Percentiles rank a stretch among this genome's conserved stretches.
These are phyloP conservation scores for Stereocaulon alpinum DNA, from an alignment of 495 filamentous ascomycete genomes.

Conservation along the genomic window DNA sequence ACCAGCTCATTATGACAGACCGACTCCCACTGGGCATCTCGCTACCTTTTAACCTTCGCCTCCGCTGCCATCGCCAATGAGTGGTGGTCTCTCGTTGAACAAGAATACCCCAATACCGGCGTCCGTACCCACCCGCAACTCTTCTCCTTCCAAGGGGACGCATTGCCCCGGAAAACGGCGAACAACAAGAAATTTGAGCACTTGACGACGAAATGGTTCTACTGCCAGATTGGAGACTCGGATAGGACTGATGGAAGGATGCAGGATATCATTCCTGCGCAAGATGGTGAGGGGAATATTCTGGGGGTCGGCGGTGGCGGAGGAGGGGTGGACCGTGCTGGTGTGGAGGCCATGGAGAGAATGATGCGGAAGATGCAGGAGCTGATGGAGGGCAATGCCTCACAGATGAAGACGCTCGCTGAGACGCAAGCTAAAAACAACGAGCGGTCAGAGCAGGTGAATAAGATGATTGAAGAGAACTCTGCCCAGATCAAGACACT, in stretches of 20 bases:
- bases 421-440: too few species aligned
- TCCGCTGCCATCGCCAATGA: slow-evolving; percentile 1
- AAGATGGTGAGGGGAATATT: slow-evolving; percentile 1
- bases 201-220: slow-evolving; percentile 10
- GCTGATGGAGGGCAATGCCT: not conserved
- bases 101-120: slow-evolving; percentile 2
- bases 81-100: slow-evolving; percentile 9
- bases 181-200: slow-evolving; percentile 9
- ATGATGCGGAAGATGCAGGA: not conserved
- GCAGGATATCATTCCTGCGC: not conserved
- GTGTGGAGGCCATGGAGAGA: not conserved
- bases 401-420: too few species aligned
- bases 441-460: slow-evolving; percentile 2
- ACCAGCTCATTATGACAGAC: not conserved
- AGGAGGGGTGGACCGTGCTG: not conserved
- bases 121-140: not conserved
- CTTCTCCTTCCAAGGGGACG: slow-evolving; percentile 9
- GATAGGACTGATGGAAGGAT: slow-evolving; percentile 6
- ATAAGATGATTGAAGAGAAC: not conserved
- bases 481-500: not conserved
- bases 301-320: not conserved
- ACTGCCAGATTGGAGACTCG: slow-evolving; percentile 4
- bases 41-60: slow-evolving; percentile 13
- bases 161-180: slow-evolving; percentile 2
- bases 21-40: slow-evolving; percentile 1